phyloP scores from a whole-genome alignment of 495 filamentous ascomycete genomes.

The Aspergillus conjunctus region DNA sequence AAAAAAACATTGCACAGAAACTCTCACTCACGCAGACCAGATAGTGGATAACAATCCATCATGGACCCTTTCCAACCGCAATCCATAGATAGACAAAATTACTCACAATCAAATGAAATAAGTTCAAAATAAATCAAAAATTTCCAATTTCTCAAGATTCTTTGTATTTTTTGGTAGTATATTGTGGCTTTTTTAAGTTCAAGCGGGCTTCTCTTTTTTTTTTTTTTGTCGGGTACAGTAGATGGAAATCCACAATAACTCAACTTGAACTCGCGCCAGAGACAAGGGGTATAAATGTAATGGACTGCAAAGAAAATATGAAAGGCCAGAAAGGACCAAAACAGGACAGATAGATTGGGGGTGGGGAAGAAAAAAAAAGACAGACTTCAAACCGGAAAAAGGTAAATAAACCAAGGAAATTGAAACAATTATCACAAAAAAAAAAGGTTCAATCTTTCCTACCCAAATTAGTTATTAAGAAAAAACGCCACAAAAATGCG shows the following conservation, averaged over 20 bases:
- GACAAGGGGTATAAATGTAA: constrained; percentile 27
- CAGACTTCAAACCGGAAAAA: constrained; percentile 6
- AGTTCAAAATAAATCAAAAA: too few species aligned
- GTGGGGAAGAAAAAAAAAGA: background rate
- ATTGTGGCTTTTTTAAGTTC: constrained; percentile 4
- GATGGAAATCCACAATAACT: background rate
- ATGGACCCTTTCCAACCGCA: too few species aligned
- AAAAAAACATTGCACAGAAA: too few species aligned
- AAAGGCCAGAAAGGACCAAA: constrained; percentile 11
- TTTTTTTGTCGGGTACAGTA: background rate
- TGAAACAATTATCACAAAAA: background rate
- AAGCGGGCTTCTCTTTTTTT: background rate
- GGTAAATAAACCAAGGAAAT: background rate
- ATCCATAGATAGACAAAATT: too few species aligned
- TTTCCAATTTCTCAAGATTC: too few species aligned
- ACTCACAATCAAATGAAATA: too few species aligned
- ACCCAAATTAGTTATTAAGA: constrained; percentile 2
- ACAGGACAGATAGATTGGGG: background rate
- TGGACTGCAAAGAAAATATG: background rate
- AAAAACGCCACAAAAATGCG: constrained; percentile 27
- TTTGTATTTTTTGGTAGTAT: background rate
- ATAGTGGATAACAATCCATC: too few species aligned
- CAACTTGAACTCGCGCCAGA: constrained; percentile 16
- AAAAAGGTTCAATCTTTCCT: constrained; percentile 5
- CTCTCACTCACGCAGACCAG: too few species aligned